Evolutionary conservation across 306 rosid genomes (phyloP).

Genomic region (Vigna trinervia): DNA sequence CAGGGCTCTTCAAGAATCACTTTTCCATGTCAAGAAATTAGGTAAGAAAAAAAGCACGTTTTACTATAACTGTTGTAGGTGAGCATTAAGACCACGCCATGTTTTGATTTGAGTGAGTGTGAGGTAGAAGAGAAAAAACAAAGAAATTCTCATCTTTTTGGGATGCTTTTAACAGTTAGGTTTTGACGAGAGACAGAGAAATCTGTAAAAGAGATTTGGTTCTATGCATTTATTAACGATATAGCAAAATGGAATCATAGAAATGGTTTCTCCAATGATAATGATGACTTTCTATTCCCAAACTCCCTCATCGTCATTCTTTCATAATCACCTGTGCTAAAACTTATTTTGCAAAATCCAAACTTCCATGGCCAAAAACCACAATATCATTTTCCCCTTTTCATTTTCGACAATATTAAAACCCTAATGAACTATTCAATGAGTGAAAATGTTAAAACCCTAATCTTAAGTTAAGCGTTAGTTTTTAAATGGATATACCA

Average conservation of each 20-base stretch:
- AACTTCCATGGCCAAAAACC: neutral
- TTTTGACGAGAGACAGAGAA: conserved; percentile 58
- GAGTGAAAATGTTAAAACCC: too few species aligned
- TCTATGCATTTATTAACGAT: conserved; percentile 47
- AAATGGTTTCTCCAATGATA: conserved; percentile 40
- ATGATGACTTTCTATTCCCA: conserved; percentile 45
- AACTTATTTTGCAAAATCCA: conserved; percentile 16
- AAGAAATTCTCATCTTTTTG: conserved; percentile 15
- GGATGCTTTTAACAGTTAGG: neutral
- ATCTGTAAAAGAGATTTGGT: conserved; percentile 73
- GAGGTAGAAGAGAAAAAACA: too few species aligned
- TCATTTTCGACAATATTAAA: too few species aligned
- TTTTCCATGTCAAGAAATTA: neutral
- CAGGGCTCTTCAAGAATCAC: neutral
- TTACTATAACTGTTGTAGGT: conserved; percentile 23
- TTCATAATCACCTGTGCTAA: conserved; percentile 33
- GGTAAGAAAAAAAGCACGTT: neutral
- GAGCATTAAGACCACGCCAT: conserved; percentile 30
- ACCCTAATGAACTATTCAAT: too few species aligned
- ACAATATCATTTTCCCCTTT: neutral
- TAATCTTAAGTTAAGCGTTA: too few species aligned
- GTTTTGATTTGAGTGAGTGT: neutral
- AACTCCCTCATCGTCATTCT: conserved; percentile 47
- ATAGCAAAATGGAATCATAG: conserved; percentile 45
- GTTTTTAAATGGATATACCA: too few species aligned